Evolutionary conservation across 495 filamentous ascomycete genomes (phyloP), one percentile per base, ranked within the genome.

Genomic region (Podospora didyma): DNA sequence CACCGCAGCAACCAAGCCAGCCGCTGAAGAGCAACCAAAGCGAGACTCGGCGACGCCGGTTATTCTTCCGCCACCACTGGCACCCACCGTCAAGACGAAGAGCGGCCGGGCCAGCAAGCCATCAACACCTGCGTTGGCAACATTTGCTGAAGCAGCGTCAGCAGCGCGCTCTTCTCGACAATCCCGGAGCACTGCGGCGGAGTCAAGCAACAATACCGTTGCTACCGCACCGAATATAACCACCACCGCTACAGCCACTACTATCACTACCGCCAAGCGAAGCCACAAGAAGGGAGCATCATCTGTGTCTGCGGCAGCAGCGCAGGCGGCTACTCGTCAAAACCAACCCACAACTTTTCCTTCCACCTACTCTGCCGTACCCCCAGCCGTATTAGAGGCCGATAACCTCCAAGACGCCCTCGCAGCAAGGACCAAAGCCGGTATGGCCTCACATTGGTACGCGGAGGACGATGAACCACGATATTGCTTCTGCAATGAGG

Each of bases 401-500:
- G 39, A 14, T 17, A 42, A 17, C 39, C 10, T 16, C 7, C 12
- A 42, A 5, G 39, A 17, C 6, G 3, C 39, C 39, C 26, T 31
- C 26, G 3, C 26, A 3, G 26, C 26, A 31, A 31, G 26, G 26
- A 42, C 10, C 14, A 46, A 19, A 20, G 69, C 62, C 17, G 73
- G 68, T 34, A 73, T 17, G 14, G 39, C 14, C 39, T 7, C 39
- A 37, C 34, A 75, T 2, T 78, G 79, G 28, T 82, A 80, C 1
- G 85, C 86, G 20, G 85, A 80, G 5, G 90, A 90, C 26, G 83
- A 90, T 53, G 94, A 97, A 68, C 89, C 88, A 12, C 77, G 84
- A 46, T 98, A 97, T 71, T 98, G 94, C 71, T 90, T 91, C 71
- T 98, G 94, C 69, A 89, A 97, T 60, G 82, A 87, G 57, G 85